Conservation (phyloP, 768 basidiomycete species). For the Trametopsis cervina region DNA sequence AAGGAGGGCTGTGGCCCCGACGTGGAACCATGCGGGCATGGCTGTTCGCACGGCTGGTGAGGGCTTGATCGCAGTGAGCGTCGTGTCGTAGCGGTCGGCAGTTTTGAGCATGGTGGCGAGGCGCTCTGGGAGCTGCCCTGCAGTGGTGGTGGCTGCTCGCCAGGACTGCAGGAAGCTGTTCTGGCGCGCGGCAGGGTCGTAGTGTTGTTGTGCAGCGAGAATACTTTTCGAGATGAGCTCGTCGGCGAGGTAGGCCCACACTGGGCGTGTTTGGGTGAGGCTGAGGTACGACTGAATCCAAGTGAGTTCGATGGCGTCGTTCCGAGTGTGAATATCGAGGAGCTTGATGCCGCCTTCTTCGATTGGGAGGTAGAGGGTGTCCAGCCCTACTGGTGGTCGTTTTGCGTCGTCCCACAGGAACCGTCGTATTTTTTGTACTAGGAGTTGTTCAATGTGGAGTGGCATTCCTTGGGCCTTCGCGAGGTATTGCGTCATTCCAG, state of each 20-base stretch:
- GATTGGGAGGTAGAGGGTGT: background rate
- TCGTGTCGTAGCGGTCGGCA: background rate
- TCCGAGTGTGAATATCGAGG: background rate
- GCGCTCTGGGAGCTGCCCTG: background rate
- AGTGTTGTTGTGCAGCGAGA: background rate
- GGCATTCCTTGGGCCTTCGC: slow-evolving; percentile 24
- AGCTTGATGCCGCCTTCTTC: slow-evolving; percentile 4
- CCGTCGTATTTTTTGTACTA: background rate
- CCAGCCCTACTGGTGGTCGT: background rate
- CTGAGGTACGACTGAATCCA: slow-evolving; percentile 3
- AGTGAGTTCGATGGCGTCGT: slow-evolving; percentile 6
- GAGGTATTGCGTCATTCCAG: slow-evolving; percentile 21
- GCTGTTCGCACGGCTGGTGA: background rate
- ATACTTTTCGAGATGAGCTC: background rate
- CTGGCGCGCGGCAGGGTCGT: background rate
- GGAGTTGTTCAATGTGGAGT: background rate
- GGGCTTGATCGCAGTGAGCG: background rate
- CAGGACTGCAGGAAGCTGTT: slow-evolving; percentile 5
- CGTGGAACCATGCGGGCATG: slow-evolving; percentile 5
- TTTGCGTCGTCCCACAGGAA: slow-evolving; percentile 6
- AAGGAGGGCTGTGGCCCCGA: background rate
- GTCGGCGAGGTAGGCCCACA: background rate
- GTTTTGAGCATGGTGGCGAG: background rate
- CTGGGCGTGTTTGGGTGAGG: background rate
- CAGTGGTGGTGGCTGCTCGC: background rate